Percentiles rank a stretch among this genome's conserved stretches.
Evolutionary conservation across 805 yeast species (phyloP).

Genomic region (Danielia reshetovae): DNA sequence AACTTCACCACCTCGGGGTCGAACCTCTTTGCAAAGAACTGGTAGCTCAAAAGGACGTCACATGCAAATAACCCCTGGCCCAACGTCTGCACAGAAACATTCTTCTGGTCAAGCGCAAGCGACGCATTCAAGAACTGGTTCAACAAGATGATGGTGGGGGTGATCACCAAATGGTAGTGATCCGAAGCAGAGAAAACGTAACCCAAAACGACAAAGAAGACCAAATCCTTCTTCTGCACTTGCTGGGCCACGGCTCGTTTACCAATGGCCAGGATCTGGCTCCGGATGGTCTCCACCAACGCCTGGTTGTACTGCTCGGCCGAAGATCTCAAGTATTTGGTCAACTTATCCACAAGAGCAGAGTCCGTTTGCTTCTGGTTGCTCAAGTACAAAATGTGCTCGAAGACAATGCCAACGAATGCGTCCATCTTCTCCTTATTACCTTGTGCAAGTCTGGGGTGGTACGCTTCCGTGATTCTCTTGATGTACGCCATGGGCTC

Average conservation of each 20-base stretch:
- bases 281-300: slow-evolving; percentile 61
- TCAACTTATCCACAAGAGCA: slow-evolving; percentile 39
- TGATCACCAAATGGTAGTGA: slow-evolving; percentile 86
- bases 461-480: slow-evolving; percentile 55
- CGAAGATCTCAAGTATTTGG: slow-evolving; percentile 48
- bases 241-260: slow-evolving; percentile 37
- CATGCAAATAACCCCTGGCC: slow-evolving; percentile 64
- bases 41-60: slow-evolving; percentile 66
- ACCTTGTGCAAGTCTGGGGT: slow-evolving; percentile 77
- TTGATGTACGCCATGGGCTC: slow-evolving; percentile 44
- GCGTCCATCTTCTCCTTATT: slow-evolving; percentile 69
- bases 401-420: slow-evolving; percentile 60
- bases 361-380: slow-evolving; percentile 14
- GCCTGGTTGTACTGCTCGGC: slow-evolving; percentile 63
- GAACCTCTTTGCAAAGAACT: slow-evolving; percentile 72
- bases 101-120: slow-evolving; percentile 32
- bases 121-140: slow-evolving; percentile 57
- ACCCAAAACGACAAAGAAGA: slow-evolving; percentile 71
- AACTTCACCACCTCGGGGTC: slow-evolving; percentile 74
- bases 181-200: slow-evolving; percentile 88
- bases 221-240: slow-evolving; percentile 44
- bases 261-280: slow-evolving; percentile 53
- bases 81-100: slow-evolving; percentile 32
- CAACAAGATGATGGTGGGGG: slow-evolving; percentile 74
- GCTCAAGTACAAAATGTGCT: slow-evolving; percentile 53